Evolutionary conservation across 148 eudicot species (phyloP).

Genomic region (Gaultheria prostrata): DNA sequence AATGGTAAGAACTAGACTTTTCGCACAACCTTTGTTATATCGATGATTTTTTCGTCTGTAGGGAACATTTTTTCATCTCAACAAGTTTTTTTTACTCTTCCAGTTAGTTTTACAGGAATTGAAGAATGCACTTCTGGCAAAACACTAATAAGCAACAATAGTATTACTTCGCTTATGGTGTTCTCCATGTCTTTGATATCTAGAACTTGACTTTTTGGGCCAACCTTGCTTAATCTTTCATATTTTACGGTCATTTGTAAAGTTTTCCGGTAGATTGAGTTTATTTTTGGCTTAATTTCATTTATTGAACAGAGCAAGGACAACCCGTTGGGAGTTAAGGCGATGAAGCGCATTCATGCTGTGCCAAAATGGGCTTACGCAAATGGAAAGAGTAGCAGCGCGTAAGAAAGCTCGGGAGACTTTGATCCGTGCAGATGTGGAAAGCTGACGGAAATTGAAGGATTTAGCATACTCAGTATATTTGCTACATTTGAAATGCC

Average conservation of each 20-base stretch:
- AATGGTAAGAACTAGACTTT: conserved; percentile 18
- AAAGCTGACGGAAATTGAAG: not conserved
- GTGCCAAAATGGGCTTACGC: not conserved
- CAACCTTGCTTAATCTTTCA: not conserved
- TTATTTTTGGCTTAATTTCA: not conserved
- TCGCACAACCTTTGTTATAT: not conserved
- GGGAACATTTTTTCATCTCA: not conserved
- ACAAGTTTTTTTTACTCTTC: not conserved
- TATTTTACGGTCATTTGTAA: not conserved
- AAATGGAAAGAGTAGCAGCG: not conserved
- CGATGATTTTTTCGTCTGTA: not conserved
- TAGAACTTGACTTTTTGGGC: too few relatives aligned
- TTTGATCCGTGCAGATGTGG: not conserved
- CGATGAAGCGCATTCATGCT: conserved; percentile 5
- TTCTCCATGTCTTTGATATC: too few relatives aligned
- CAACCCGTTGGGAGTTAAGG: conserved; percentile 15
- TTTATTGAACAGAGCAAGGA: conserved; percentile 13
- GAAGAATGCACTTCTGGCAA: not conserved
- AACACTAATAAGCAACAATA: not conserved
- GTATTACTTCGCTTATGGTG: not conserved
- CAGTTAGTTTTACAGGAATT: not conserved
- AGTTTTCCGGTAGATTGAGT: not conserved
- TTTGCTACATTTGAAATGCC: not conserved
- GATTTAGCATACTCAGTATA: not conserved
- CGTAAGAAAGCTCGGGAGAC: not conserved